Conservation (phyloP, 2,329 filamentous ascomycete species). For the Penicillium sp. region DNA sequence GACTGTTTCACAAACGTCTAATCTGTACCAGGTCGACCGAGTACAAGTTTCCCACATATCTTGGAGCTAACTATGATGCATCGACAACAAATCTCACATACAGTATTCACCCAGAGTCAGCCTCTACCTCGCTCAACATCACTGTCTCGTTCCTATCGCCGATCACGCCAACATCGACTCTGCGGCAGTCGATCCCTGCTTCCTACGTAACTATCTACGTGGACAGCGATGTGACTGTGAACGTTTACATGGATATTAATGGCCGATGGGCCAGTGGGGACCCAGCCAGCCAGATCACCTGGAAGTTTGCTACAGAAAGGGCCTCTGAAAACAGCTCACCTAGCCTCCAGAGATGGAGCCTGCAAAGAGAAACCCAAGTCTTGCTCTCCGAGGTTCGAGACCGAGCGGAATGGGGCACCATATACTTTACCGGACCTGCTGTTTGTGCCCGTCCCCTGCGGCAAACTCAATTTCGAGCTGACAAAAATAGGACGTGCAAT, state of each 20-base stretch:
- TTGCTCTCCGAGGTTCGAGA: conserved; percentile 76
- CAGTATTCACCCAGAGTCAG: conserved; percentile 54
- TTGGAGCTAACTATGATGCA: conserved; percentile 69
- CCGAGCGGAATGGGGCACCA: conserved; percentile 80
- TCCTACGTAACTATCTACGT: conserved; percentile 76
- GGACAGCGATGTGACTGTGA: conserved; percentile 67
- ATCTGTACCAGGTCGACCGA: conserved; percentile 52
- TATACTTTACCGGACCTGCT: conserved; percentile 75
- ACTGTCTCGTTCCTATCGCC: conserved; percentile 73
- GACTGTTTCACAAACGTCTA: background rate
- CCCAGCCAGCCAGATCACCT: conserved; percentile 69
- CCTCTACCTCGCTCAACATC: conserved; percentile 54
- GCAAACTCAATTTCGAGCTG: conserved; percentile 12
- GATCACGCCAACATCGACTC: conserved; percentile 78
- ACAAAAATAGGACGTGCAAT: conserved; percentile 57
- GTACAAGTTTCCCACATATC: conserved; percentile 62
- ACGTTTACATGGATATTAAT: conserved; percentile 69
- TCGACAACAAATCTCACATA: conserved; percentile 74
- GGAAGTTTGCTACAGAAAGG: conserved; percentile 62
- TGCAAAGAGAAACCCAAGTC: conserved; percentile 58
- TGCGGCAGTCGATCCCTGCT: conserved; percentile 81
- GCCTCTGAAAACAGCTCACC: conserved; percentile 45
- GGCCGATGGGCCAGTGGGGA: conserved; percentile 84
- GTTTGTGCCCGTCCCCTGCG: conserved; percentile 34
- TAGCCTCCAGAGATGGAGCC: conserved; percentile 49